phyloP scores from a whole-genome alignment of 495 filamentous ascomycete species.

The Penicillium soppii region DNA sequence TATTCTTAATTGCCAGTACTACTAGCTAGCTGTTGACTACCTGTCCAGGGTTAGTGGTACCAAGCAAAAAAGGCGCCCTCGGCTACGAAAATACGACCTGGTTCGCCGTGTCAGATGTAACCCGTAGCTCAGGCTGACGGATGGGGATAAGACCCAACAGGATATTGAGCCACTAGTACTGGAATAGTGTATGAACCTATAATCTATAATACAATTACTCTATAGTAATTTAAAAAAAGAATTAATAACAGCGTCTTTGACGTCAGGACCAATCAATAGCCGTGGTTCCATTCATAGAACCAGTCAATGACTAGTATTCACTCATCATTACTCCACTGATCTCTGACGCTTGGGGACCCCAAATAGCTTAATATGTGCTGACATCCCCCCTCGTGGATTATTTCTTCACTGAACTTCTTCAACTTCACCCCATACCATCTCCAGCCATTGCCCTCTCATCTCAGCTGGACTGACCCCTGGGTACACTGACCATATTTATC shows the following conservation, averaged over 20 bases:
- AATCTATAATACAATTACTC: constrained; percentile 6
- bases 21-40: neutral
- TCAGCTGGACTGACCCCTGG: constrained; percentile 35
- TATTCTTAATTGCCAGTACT: neutral
- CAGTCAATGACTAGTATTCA: constrained; percentile 15
- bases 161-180: neutral
- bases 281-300: constrained; percentile 10
- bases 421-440: neutral
- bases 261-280: constrained; percentile 22
- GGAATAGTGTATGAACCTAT: no score
- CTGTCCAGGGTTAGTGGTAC: neutral
- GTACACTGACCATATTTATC: neutral
- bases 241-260: constrained; percentile 17
- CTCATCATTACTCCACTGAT: constrained; percentile 13
- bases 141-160: neutral
- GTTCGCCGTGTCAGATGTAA: constrained; percentile 8
- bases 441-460: neutral
- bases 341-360: constrained; percentile 3
- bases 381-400: neutral
- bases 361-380: constrained; percentile 2
- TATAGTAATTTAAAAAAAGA: neutral
- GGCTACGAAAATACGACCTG: constrained; percentile 3
- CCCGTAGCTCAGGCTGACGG: constrained; percentile 2
- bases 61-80: neutral
- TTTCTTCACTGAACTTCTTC: neutral